Conservation (phyloP, 495 filamentous ascomycete genomes). For the Aspergillus carlsbadensis region DNA sequence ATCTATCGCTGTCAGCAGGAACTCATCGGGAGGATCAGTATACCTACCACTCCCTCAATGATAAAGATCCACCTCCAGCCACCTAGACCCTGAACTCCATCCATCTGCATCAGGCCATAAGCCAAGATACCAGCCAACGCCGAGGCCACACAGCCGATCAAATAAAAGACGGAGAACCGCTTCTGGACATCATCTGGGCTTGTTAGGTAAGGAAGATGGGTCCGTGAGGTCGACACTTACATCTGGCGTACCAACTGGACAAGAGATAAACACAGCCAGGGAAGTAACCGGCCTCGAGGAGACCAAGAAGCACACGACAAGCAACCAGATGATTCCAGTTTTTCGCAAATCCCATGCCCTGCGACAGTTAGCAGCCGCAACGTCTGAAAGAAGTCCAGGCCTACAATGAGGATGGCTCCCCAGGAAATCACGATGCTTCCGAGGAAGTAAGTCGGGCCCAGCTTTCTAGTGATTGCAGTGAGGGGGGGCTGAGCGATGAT, state of each 20-base stretch:
- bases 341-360: conserved; percentile 54
- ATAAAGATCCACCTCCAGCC: conserved; percentile 71
- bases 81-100: conserved; percentile 41
- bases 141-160: conserved; percentile 61
- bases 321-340: conserved; percentile 41
- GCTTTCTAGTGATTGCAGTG: conserved; percentile 56
- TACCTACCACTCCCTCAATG: conserved; percentile 52
- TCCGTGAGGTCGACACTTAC: conserved; percentile 19
- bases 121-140: conserved; percentile 64
- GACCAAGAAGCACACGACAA: conserved; percentile 57
- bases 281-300: conserved; percentile 68
- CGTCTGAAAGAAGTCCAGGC: neutral
- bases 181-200: conserved; percentile 58
- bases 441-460: conserved; percentile 60
- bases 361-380: conserved; percentile 8
- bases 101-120: conserved; percentile 62
- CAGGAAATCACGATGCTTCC: conserved; percentile 51
- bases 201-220: neutral
- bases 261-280: conserved; percentile 63
- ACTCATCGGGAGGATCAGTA: neutral
- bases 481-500: conserved; percentile 61
- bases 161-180: conserved; percentile 63
- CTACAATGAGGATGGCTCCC: conserved; percentile 47
- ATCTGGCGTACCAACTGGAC: conserved; percentile 63
- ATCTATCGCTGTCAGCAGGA: conserved; percentile 25